Evolutionary conservation across 202 grass and related monocot genomes (phyloP).

Genomic region (Zizania palustris): DNA sequence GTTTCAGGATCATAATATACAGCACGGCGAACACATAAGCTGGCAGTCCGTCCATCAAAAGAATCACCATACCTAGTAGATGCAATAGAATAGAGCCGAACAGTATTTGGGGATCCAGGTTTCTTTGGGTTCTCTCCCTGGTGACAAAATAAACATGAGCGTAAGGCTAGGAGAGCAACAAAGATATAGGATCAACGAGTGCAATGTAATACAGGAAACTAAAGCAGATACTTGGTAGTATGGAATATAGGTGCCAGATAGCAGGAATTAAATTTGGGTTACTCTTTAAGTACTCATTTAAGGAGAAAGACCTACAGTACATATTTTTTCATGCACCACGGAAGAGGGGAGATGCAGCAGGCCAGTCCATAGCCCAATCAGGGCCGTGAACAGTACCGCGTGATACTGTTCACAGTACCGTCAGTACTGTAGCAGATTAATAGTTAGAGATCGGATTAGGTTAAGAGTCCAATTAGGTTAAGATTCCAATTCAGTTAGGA

Average conservation of each 20-base stretch:
- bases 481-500: no score
- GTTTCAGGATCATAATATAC: constrained; percentile 92
- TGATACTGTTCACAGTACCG: no score
- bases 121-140: constrained; percentile 95
- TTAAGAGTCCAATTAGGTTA: no score
- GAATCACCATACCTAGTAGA: constrained; percentile 92
- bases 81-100: constrained; percentile 92
- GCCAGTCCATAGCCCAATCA: no score
- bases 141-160: constrained; percentile 30
- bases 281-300: not conserved
- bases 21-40: constrained; percentile 85
- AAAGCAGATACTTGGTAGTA: not conserved
- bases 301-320: not conserved
- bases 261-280: not conserved
- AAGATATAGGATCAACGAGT: not conserved
- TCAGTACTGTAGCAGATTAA: no score
- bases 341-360: no score
- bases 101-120: constrained; percentile 74
- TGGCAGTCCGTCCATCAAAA: constrained; percentile 82
- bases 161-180: not conserved
- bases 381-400: no score
- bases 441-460: no score
- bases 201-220: not conserved
- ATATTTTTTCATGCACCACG: no score
- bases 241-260: not conserved